Evolutionary conservation across 139 green algal species (phyloP).

Genomic region (Auxenochlorella protothecoides): DNA sequence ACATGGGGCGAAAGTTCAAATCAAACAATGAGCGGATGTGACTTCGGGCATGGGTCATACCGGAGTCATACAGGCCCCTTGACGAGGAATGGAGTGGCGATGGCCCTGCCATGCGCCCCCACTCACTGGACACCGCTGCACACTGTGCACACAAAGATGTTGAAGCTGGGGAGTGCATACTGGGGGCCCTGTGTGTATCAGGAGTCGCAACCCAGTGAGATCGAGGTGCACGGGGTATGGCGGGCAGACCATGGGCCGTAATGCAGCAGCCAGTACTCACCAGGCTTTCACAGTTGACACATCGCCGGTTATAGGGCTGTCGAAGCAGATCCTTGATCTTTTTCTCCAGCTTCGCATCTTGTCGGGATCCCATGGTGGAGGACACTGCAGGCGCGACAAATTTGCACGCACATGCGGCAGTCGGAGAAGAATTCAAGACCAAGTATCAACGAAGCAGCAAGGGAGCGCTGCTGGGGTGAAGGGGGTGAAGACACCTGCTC

Average conservation of each 20-base stretch:
- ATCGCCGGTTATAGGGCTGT: conserved; percentile 37
- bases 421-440: neutral
- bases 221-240: neutral
- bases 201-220: neutral
- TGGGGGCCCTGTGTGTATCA: conserved; percentile 47
- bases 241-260: too few species aligned
- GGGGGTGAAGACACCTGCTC: too few species aligned
- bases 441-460: neutral
- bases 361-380: neutral
- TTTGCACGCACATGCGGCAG: neutral
- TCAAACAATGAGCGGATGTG: neutral
- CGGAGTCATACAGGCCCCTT: too few species aligned
- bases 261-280: conserved; percentile 3
- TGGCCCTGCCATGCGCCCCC: neutral
- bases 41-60: too few species aligned
- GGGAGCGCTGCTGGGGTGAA: neutral
- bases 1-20: neutral
- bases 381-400: neutral
- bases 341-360: conserved; percentile 26
- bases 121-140: conserved; percentile 77
- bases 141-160: conserved; percentile 65
- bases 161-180: conserved; percentile 60
- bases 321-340: conserved; percentile 22
- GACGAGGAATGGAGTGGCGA: neutral
- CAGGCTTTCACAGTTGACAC: conserved; percentile 41